phyloP scores from a whole-genome alignment of 192 early-diverging fungal genomes.

The Dissophora globulifera region DNA sequence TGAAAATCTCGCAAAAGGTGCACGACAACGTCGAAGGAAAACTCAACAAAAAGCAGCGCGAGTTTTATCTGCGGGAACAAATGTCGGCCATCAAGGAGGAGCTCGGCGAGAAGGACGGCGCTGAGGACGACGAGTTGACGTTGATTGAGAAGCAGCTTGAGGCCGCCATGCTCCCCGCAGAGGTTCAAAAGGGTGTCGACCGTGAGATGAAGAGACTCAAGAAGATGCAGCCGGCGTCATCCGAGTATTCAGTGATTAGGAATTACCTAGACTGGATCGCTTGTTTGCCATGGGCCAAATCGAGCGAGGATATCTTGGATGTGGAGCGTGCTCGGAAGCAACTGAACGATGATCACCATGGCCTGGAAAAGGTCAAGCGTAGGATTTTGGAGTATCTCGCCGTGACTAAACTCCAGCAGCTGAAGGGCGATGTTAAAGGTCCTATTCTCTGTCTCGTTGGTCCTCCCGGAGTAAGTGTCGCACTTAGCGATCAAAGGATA shows the following conservation, averaged over 20 bases:
- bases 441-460: slow-evolving; percentile 84
- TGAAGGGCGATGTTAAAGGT: slow-evolving; percentile 75
- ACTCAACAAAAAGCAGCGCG: slow-evolving; percentile 82
- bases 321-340: slow-evolving; percentile 70
- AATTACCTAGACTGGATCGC: slow-evolving; percentile 83
- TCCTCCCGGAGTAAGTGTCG: slow-evolving; percentile 65
- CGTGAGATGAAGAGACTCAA: slow-evolving; percentile 76
- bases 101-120: slow-evolving; percentile 73
- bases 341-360: slow-evolving; percentile 85
- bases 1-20: slow-evolving; percentile 83
- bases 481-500: no score
- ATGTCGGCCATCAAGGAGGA: slow-evolving; percentile 86
- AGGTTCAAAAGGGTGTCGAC: slow-evolving; percentile 66
- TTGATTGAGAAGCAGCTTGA: slow-evolving; percentile 65
- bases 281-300: slow-evolving; percentile 80
- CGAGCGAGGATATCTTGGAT: slow-evolving; percentile 71
- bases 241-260: slow-evolving; percentile 81
- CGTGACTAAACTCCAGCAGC: slow-evolving; percentile 74
- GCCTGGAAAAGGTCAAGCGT: slow-evolving; percentile 82
- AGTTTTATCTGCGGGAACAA: slow-evolving; percentile 83
- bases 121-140: slow-evolving; percentile 74
- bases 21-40: slow-evolving; percentile 78
- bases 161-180: slow-evolving; percentile 67
- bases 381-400: slow-evolving; percentile 87
- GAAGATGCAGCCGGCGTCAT: slow-evolving; percentile 74